Evolutionary conservation across 2,329 filamentous ascomycete species (phyloP), one percentile per base, ranked within the genome.

Genomic region (Sclerotinia minor): DNA sequence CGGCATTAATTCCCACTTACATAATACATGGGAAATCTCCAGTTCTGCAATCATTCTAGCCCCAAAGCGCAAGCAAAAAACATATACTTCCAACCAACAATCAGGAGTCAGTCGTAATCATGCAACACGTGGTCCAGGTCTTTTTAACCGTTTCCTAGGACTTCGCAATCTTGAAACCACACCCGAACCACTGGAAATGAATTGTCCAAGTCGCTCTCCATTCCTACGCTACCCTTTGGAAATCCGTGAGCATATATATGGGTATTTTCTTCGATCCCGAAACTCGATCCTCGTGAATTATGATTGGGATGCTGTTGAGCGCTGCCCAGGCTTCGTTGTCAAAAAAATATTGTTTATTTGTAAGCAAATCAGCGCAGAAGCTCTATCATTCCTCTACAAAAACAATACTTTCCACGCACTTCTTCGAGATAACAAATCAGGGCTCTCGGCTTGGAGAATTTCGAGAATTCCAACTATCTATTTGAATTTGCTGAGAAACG

Each of bases 171-270:
- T 9, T 44, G 52, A 57, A 24, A 17, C 29, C 19, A 50, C 44
- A 24, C 53, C 65, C 5, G 44, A 63, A 21, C n/a, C 45, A 17
- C 4, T 66, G 4, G 64, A 69, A 21, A 64, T 66, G 0, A 75
- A 73, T 38, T 54, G 50, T 38, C 69, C 70, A 3, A 50, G 59
- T 1, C 69, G 67, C 3, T 71, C 70, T 15, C 68, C 67, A 19
- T 60, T 76, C 19, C 60, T 75, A 7, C 60, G 71, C 11, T 52
- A 73, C 21, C 64, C 75, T 15, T 49, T 74, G 7, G 74, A 76
- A 55, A 38, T 74, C 21, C 69, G 75, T 55, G 74, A 76, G 52
- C 65, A 55, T 19, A 71, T 76, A 24, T 76, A 75, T 53, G 35
- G 35, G 1, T 70, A 71, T 35, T 60, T 75, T 7, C 68, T 76